Percentiles rank a stretch among this genome's conserved stretches.
Evolutionary conservation across 2,329 filamentous ascomycete genomes (phyloP).

Genomic region (Aspergillus transmontanensis): DNA sequence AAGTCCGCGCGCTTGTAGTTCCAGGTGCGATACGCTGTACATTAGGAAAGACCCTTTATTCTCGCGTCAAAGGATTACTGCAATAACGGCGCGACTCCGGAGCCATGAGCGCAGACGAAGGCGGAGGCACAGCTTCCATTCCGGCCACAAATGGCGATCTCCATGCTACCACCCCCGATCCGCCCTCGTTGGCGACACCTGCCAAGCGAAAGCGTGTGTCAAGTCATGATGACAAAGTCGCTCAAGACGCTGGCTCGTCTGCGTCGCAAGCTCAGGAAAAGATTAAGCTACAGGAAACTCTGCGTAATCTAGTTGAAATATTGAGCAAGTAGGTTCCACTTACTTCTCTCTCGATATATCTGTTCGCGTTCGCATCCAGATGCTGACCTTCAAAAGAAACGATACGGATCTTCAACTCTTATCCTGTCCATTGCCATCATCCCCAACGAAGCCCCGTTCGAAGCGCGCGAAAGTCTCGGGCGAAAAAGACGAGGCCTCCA

Average conservation of each 20-base stretch:
- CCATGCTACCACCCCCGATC: constrained; percentile 31
- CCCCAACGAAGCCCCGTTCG: constrained; percentile 42
- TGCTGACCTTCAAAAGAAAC: constrained; percentile 37
- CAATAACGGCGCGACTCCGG: constrained; percentile 27
- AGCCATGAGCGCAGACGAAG: constrained; percentile 43
- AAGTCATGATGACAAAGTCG: constrained; percentile 33
- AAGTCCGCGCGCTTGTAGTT: constrained; percentile 18
- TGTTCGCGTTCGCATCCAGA: constrained; percentile 4
- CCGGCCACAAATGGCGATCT: constrained; percentile 39
- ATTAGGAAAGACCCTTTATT: constrained; percentile 8
- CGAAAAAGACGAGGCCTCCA: constrained; percentile 36
- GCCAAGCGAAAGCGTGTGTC: constrained; percentile 47
- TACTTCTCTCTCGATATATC: neutral
- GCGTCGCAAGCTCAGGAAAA: constrained; percentile 31
- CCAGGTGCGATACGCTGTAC: constrained; percentile 2
- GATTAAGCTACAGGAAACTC: constrained; percentile 35
- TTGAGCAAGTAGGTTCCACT: constrained; percentile 31
- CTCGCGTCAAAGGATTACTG: constrained; percentile 23
- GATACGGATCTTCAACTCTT: constrained; percentile 48
- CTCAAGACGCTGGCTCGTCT: constrained; percentile 27
- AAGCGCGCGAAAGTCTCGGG: constrained; percentile 47
- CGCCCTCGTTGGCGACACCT: constrained; percentile 35
- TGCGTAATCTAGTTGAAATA: constrained; percentile 39
- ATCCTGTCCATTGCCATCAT: constrained; percentile 40
- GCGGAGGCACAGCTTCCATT: constrained; percentile 31